Base-by-base conservation (phyloP, 2,329 filamentous ascomycete genomes). In the Sarocladiaceae sp. region DNA sequence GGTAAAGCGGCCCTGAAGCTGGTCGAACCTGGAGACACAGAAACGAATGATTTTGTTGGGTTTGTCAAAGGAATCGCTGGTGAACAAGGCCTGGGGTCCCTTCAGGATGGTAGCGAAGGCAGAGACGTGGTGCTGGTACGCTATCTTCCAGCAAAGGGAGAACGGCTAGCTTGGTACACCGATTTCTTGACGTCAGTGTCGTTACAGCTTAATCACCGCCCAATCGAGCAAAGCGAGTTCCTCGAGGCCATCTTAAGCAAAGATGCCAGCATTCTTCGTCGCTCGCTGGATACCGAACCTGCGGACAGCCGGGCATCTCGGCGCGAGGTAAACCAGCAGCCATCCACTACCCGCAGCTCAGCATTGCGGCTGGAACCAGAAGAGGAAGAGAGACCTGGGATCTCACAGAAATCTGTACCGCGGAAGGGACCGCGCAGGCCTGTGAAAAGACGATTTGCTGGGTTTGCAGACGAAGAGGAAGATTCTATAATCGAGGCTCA, bases 151-250 rank as follows among this genome's bases (percentile, higher is more conserved):
- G 73, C 70, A 33, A 76, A 81, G 55, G 67, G 73, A 10, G 65
- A 72, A 23, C 57, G 72, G 31, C 56, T 71, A 45, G 68, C 76
- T 9, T 95, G 87, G 88, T 87, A 79, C 48, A 70, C 76, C 13
- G 67, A 80, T 2, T 82, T 95, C 52, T 75, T 83, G 51, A 82
- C 74, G 4, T 67, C 80, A 6, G 77, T 94, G 13, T 85, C 89
- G 2, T 60, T 83, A 16, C 72, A 79, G 35, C 74, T 94, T 11
- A 83, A 89, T 48, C 89, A 95, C 59, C 80, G 88, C 3, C 82
- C 89, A 2, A 83, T 96, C 44, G 82, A 91, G 53, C 89, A 96
- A 57, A 89, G 85, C 47, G 90, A 96, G 54, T 95, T 98, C 50
- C 72, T 98, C 2, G 88, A 95, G 60, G 86, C 86, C 1, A 93